Conservation (phyloP, 1,284 basidiomycete species). For the Tylopilus sp. region DNA sequence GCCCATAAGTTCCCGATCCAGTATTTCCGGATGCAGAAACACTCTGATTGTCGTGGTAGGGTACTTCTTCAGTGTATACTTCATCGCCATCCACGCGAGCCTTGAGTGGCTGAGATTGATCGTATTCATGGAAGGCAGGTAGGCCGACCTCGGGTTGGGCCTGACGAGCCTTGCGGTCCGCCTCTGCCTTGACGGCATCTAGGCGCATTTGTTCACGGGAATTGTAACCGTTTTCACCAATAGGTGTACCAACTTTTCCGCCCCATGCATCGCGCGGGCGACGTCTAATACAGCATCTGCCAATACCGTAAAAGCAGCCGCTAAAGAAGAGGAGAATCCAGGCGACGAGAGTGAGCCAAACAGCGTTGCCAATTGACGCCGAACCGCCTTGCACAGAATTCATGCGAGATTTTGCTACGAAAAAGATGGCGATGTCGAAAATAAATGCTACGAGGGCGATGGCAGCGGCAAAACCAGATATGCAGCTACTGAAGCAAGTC, state of each 20-base stretch:
- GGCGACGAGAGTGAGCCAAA: conserved; percentile 85
- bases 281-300: conserved; percentile 73
- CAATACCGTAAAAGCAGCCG: conserved; percentile 81
- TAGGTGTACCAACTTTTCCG: conserved; percentile 31
- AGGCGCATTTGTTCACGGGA: conserved; percentile 61
- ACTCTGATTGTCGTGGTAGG: conserved; percentile 38
- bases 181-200: conserved; percentile 80
- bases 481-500: conserved; percentile 79
- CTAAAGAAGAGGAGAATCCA: conserved; percentile 82
- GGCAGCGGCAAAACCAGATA: conserved; percentile 75
- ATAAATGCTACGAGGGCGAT: conserved; percentile 80
- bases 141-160: conserved; percentile 64
- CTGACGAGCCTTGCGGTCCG: conserved; percentile 71
- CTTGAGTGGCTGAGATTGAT: conserved; percentile 60
- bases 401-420: conserved; percentile 76
- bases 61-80: conserved; percentile 46
- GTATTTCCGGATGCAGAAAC: conserved; percentile 23
- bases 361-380: conserved; percentile 73
- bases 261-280: conserved; percentile 46
- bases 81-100: conserved; percentile 57
- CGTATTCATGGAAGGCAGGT: conserved; percentile 70
- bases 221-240: conserved; percentile 39
- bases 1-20: conserved; percentile 32
- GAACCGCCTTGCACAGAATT: conserved; percentile 64
- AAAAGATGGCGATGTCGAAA: conserved; percentile 85